Evolutionary conservation across 2,329 filamentous ascomycete genomes (phyloP), one percentile per base, ranked within the genome.

Genomic region (Neurospora crassa): DNA sequence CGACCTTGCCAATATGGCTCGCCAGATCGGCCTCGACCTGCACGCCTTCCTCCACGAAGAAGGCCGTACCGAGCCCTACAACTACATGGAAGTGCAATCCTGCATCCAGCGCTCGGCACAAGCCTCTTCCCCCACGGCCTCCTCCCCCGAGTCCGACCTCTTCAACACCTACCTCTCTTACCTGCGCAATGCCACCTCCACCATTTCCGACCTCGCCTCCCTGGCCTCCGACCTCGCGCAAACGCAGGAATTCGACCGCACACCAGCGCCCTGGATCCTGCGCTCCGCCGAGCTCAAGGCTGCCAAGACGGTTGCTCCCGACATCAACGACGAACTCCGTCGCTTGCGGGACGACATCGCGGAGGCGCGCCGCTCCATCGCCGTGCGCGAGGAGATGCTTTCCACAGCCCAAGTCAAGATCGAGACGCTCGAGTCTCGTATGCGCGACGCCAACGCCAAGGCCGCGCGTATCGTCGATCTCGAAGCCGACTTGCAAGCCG

Each of bases 371-470:
- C 89, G 91, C 70, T 85, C 88, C 3, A 86, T 93, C 71, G 89
- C 91, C 1, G 87, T 90, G 74, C 90, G 91, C 73, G 93, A 97
- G 75, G 92, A 94, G 79, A 90, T 91, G 43, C 88, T 97, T 69
- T 94, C 96, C 79, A 95, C 96, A 72, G 87, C 92, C 34, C 88
- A 91, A n/a, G 91, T 97, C 75, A 94, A 96, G 80, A 97, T 97
- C 75, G 95, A 97, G 81, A 92, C 96, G 53, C 89, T 98, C 45
- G 92, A 97, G 80, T 92, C 92, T 8, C 87, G 93, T 71, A 94
- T 96, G 90, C 89, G 90, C 71, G 94, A 96, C 78, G 92, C 92
- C 6, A 89, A 90, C 74, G 89, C 91, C 78, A 94, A 95, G 81
- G 89, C 92, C 16, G 88, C 89, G 69, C 86, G 86, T 69, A 92